These are phyloP conservation scores for Fusarium chuoi DNA, from an alignment of 2,329 filamentous ascomycete genomes.

Conservation along the genomic window DNA sequence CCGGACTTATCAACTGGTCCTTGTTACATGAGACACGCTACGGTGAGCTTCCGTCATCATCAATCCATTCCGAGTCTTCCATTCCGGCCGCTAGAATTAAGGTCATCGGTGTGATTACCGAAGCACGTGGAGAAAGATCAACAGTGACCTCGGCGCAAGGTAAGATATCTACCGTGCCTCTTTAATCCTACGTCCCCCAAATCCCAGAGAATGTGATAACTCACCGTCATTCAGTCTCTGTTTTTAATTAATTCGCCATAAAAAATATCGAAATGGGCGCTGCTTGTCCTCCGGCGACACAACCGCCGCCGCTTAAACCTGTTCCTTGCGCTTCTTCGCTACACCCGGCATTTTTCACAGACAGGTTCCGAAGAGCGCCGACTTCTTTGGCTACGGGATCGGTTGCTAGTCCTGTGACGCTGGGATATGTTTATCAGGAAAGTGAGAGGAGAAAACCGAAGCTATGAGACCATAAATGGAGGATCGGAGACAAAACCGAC, in stretches of 20 bases:
- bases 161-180: not conserved
- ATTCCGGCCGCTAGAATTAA: slow-evolving; percentile 10
- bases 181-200: slow-evolving; percentile 3
- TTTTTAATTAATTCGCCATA: not conserved
- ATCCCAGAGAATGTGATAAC: slow-evolving; percentile 25
- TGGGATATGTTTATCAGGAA: slow-evolving; percentile 70
- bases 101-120: slow-evolving; percentile 28
- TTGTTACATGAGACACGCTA: not conserved
- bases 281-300: slow-evolving; percentile 25
- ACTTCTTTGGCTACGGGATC: slow-evolving; percentile 44
- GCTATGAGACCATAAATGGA: slow-evolving; percentile 48
- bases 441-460: slow-evolving; percentile 45
- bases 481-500: not conserved
- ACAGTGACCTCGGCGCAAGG: slow-evolving; percentile 24
- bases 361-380: slow-evolving; percentile 67
- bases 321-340: slow-evolving; percentile 60
- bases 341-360: slow-evolving; percentile 82
- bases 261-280: slow-evolving; percentile 19
- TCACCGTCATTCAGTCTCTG: not conserved
- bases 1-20: not conserved
- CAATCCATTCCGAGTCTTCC: not conserved
- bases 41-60: slow-evolving; percentile 14
- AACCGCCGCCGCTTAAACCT: slow-evolving; percentile 14
- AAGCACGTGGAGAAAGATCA: slow-evolving; percentile 37
- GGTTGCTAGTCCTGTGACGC: slow-evolving; percentile 62